Evolutionary conservation across 257 asterid genomes (phyloP).

Genomic region (Fraxinus quadrangulata): DNA sequence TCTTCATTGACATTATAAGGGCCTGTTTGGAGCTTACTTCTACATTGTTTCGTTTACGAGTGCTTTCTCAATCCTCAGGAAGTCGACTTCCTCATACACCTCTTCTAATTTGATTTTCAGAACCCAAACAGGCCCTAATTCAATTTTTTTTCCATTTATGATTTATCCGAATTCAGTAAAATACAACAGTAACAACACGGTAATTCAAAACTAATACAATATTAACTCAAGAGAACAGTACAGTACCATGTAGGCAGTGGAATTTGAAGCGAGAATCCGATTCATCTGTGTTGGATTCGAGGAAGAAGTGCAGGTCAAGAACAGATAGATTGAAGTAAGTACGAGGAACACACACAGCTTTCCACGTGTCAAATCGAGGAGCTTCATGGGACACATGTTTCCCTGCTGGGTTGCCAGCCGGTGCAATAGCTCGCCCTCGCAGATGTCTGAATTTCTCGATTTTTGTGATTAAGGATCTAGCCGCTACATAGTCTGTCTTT

Average conservation of each 20-base stretch:
- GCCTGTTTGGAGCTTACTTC: too few species aligned
- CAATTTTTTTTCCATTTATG: not conserved
- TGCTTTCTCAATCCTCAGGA: too few species aligned
- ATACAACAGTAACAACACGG: not conserved
- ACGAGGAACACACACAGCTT: not conserved
- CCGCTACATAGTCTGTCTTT: too few species aligned
- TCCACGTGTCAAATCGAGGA: not conserved
- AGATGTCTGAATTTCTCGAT: not conserved
- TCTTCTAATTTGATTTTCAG: too few species aligned
- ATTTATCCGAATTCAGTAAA: not conserved
- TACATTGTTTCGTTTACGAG: too few species aligned
- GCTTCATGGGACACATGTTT: not conserved
- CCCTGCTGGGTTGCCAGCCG: not conserved
- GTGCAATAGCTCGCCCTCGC: not conserved
- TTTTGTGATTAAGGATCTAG: not conserved
- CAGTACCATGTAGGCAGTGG: not conserved
- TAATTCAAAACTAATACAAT: not conserved
- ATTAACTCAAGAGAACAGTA: not conserved
- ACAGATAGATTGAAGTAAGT: not conserved
- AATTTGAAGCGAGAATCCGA: constrained; percentile 1
- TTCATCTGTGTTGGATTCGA: not conserved
- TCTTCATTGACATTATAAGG: not conserved
- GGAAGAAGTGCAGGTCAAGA: not conserved
- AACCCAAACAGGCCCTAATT: too few species aligned
- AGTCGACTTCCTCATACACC: too few species aligned